These are phyloP conservation scores for Candida maltosa DNA, from an alignment of 805 yeast species.

Conservation along the genomic window DNA sequence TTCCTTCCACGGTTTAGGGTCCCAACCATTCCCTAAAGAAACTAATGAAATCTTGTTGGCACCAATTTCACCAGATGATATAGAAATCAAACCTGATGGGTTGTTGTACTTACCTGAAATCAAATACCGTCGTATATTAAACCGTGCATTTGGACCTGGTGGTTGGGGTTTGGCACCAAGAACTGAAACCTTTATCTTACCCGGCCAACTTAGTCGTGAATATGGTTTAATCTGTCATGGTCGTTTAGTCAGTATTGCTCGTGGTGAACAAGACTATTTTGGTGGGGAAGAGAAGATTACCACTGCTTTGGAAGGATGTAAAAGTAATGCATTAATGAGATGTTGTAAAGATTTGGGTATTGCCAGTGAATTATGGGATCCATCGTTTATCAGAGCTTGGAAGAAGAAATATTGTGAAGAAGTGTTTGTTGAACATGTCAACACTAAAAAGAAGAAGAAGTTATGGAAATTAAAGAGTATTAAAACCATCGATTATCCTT, in stretches of 20 bases:
- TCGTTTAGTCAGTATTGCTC: conserved; percentile 81
- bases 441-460: conserved; percentile 81
- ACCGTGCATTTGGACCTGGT: conserved; percentile 95
- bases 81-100: conserved; percentile 96
- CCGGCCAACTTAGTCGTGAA: conserved; percentile 78
- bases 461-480: conserved; percentile 85
- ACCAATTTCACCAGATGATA: conserved; percentile 64
- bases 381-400: conserved; percentile 68
- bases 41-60: conserved; percentile 59
- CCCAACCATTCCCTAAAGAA: conserved; percentile 65
- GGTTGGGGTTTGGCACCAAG: conserved; percentile 98
- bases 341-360: conserved; percentile 97
- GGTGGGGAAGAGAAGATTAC: conserved; percentile 78
- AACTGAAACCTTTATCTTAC: conserved; percentile 75
- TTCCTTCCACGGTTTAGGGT: conserved; percentile 83
- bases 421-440: conserved; percentile 78
- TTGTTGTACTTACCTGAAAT: conserved; percentile 89
- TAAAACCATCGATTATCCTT: conserved; percentile 82
- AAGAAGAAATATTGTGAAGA: conserved; percentile 61
- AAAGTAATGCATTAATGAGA: conserved; percentile 94
- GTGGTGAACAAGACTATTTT: conserved; percentile 95
- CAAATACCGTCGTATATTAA: conserved; percentile 85
- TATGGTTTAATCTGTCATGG: conserved; percentile 87
- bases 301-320: conserved; percentile 96
- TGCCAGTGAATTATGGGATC: conserved; percentile 98